Percentiles rank a stretch among this genome's conserved stretches.
Conservation (phyloP, 2,329 filamentous ascomycete genomes). For the Aspergillus ruber region DNA sequence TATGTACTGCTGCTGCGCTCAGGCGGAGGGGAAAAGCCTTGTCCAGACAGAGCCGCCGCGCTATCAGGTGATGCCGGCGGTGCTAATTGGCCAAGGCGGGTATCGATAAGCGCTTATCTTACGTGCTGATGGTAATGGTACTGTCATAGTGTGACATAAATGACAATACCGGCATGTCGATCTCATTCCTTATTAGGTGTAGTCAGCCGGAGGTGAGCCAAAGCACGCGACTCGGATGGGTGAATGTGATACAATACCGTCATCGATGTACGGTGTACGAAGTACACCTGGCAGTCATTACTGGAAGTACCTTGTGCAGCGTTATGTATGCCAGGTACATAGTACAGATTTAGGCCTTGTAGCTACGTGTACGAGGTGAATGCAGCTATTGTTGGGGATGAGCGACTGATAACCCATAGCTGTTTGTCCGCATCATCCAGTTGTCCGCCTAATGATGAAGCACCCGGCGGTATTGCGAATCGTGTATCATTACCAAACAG, state of each 20-base stretch:
- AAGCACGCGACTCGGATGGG: slow-evolving; percentile 1
- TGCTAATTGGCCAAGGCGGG: neutral
- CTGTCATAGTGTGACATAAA: neutral
- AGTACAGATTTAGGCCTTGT: neutral
- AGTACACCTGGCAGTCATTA: neutral
- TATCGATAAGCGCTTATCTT: slow-evolving; percentile 1
- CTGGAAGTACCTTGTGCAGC: neutral
- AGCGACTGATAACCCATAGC: neutral
- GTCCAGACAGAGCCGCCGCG: neutral
- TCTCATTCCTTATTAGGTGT: neutral
- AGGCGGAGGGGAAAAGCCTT: neutral
- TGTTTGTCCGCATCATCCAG: neutral
- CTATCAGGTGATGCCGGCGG: neutral
- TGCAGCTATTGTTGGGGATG: neutral
- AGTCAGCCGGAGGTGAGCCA: neutral
- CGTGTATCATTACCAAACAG: slow-evolving; percentile 5
- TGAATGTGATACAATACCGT: neutral
- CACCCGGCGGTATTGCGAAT: neutral
- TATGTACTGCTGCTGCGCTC: neutral
- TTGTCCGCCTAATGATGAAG: neutral
- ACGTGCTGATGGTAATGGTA: neutral
- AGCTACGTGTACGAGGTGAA: neutral
- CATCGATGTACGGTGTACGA: neutral
- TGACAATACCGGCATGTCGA: neutral
- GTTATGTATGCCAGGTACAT: neutral